Percentiles rank a stretch among this genome's conserved stretches.
Conservation (phyloP, 768 basidiomycete genomes). For the Rubroboletus satanas region DNA sequence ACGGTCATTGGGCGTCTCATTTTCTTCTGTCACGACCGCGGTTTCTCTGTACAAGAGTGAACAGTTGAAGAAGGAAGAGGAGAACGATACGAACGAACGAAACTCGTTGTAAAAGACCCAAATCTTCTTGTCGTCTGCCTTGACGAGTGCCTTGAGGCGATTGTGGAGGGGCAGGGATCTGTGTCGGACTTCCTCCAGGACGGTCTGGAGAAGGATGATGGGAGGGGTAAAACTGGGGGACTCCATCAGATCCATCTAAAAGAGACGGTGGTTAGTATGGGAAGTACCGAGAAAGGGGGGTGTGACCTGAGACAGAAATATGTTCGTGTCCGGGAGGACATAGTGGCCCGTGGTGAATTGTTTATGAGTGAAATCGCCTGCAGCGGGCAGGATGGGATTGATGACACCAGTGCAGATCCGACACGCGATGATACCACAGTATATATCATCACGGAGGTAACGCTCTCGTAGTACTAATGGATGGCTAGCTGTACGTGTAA, state of each 20-base stretch:
- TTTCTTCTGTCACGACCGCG: constrained; percentile 69
- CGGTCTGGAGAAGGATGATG: constrained; percentile 90
- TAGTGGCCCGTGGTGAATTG: constrained; percentile 68
- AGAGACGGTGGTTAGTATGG: background rate
- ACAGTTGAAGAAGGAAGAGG: background rate
- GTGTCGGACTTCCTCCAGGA: constrained; percentile 94
- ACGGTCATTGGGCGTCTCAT: constrained; percentile 86
- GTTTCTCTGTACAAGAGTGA: constrained; percentile 56
- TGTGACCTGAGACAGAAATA: constrained; percentile 78
- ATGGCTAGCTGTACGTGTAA: background rate
- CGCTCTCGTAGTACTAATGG: constrained; percentile 80
- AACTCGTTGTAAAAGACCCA: constrained; percentile 90
- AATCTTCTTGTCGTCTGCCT: constrained; percentile 79
- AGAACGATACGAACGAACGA: constrained; percentile 53
- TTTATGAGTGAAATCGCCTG: constrained; percentile 56
- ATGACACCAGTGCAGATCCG: constrained; percentile 47
- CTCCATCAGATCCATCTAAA: constrained; percentile 91
- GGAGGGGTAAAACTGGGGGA: constrained; percentile 71
- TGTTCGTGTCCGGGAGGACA: constrained; percentile 90
- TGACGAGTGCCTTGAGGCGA: constrained; percentile 79
- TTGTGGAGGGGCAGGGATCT: constrained; percentile 90
- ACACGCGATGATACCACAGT: constrained; percentile 78
- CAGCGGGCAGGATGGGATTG: constrained; percentile 49
- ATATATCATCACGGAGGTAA: constrained; percentile 89
- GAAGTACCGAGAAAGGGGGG: background rate